Base-by-base conservation (phyloP, 106 monocot genomes). In the Triglochin maritima region DNA sequence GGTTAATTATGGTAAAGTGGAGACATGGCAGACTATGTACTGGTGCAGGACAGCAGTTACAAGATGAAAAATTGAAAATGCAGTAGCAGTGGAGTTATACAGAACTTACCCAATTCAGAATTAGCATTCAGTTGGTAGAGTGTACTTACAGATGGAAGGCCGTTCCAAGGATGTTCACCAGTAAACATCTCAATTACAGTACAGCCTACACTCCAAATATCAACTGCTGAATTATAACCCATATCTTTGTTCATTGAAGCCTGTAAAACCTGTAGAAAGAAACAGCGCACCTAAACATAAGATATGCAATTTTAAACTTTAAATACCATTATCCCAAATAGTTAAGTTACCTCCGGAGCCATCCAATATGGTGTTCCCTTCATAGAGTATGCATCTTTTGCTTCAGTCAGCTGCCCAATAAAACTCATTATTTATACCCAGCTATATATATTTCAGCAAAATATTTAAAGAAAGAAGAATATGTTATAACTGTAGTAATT, bases 161-260 rank as follows among this genome's bases (percentile, higher is more conserved):
- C 90, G 56, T 55, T 79, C 96, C 96, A 96, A 17, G 96, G 96
- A 72, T 81, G 96, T 65, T 84, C 84, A 16, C 90, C 85, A 3
- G 87, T 88, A 67, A 84, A 86, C 96, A 96, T 96, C 64, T 96
- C 90, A 54, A 96, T 96, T 29, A 96, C 79, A 17, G 96, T 96
- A 71, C 96, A 96, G 4, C 96, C 96, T 71, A 96, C 69, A 71
- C 96, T 96, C 96, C 96, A 96, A 65, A 96, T 96, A 59, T 96
- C 96, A 70, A 96, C 90, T 46, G 96, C 79, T 66, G 85, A 77
- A 80, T 86, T 80, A 77, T 96, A 96, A 59, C 90, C 86, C 45
- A 65, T 58, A 54, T 88, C 85, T 72, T 90, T 91, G 49, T 80
- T 86, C 85, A 96, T 83, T 65, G 86, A 91, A 59, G 90, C 85